Evolutionary conservation across 352 stramenopile genomes (phyloP).

Genomic region (Globisporangium spiculum): DNA sequence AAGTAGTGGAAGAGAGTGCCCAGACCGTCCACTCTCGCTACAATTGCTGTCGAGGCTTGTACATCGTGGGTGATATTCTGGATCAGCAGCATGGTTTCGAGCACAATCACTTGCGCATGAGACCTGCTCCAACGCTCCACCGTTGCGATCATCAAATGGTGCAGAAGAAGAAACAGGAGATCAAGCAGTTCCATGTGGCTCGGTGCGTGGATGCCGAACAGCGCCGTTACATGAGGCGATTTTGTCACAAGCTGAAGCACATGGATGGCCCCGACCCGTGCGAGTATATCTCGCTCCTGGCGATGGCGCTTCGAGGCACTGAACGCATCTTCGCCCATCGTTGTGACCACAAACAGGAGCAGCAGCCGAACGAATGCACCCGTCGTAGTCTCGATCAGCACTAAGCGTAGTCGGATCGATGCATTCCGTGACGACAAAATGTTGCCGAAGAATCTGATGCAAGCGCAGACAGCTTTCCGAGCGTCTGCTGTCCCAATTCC

Average conservation of each 20-base stretch:
- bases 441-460: not conserved
- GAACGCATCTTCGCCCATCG: not conserved
- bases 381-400: not conserved
- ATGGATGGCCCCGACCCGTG: not conserved
- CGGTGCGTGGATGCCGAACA: not conserved
- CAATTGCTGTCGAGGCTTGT: not conserved
- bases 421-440: not conserved
- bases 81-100: not conserved
- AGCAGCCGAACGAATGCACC: not conserved
- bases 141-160: not conserved
- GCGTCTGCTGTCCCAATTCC: not conserved
- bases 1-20: not conserved
- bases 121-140: not conserved
- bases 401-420: not conserved
- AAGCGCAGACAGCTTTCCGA: conserved; percentile 1
- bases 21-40: not conserved
- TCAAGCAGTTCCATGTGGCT: not conserved
- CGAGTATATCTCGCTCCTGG: not conserved
- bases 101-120: not conserved
- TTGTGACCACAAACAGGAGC: not conserved
- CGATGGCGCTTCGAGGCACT: not conserved
- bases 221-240: not conserved
- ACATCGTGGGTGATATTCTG: not conserved
- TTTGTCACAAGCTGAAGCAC: conserved; percentile 1
- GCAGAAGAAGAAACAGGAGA: not conserved